Conservation (phyloP, 1,139 yeast species). For the Hansenula lynferdii region DNA sequence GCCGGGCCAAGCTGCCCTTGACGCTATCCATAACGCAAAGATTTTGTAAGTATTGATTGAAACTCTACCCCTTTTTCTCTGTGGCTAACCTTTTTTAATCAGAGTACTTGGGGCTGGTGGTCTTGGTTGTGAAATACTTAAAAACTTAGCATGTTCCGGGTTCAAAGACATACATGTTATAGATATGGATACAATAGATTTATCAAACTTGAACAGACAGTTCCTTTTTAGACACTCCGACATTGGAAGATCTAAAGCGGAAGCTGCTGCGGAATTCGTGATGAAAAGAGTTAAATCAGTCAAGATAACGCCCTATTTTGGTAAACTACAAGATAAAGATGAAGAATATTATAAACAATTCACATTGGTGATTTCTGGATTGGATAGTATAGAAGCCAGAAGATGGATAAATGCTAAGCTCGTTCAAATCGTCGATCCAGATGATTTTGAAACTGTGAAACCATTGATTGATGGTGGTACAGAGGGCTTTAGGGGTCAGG, state of each 20-base stretch:
- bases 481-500: constrained; percentile 92
- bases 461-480: constrained; percentile 96
- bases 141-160: constrained; percentile 76
- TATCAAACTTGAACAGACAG: constrained; percentile 87
- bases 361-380: constrained; percentile 75
- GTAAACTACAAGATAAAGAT: constrained; percentile 69
- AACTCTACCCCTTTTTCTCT: not conserved
- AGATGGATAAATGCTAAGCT: constrained; percentile 85
- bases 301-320: constrained; percentile 51
- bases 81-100: constrained; percentile 4
- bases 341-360: constrained; percentile 64
- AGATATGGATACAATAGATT: constrained; percentile 93
- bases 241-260: constrained; percentile 79
- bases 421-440: constrained; percentile 52
- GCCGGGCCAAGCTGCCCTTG: constrained; percentile 27
- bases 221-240: constrained; percentile 71
- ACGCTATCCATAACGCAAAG: constrained; percentile 25
- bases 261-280: constrained; percentile 67
- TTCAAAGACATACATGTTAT: constrained; percentile 73
- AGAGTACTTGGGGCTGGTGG: constrained; percentile 90
- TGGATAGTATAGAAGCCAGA: constrained; percentile 87
- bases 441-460: constrained; percentile 51
- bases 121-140: constrained; percentile 87
- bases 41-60: constrained; percentile 25
- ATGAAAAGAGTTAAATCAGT: constrained; percentile 42